A percentile compares a stretch with the other conserved stretches of the same genome.
Conservation (phyloP, 192 early-diverging fungal genomes). For the Coemansia sp. region DNA sequence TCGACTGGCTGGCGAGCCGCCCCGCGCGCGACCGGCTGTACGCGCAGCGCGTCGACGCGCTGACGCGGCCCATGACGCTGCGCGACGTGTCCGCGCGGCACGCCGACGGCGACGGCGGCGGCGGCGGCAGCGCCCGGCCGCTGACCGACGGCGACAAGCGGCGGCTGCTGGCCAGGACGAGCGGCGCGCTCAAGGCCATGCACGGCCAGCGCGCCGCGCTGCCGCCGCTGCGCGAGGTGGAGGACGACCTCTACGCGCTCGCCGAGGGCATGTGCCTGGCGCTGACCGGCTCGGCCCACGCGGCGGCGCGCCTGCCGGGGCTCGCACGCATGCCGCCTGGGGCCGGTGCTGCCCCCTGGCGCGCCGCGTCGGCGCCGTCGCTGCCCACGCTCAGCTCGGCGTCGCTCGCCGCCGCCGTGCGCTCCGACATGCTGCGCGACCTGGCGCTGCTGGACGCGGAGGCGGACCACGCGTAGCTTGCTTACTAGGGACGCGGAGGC, state of each 20-base stretch:
- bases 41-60: conserved; percentile 20
- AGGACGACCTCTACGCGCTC: conserved; percentile 13
- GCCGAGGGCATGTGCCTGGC: conserved; percentile 31
- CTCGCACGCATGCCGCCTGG: conserved; percentile 2
- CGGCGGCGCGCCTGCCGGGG: conserved; percentile 18
- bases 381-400: conserved; percentile 24
- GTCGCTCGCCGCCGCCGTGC: conserved; percentile 20
- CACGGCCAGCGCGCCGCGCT: conserved; percentile 1
- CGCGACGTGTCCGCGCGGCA: conserved; percentile 23
- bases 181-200: conserved; percentile 1
- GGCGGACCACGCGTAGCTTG: conserved; percentile 4
- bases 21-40: conserved; percentile 26
- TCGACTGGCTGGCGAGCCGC: conserved; percentile 29
- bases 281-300: conserved; percentile 7
- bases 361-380: conserved; percentile 30
- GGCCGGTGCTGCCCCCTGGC: no score
- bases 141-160: conserved; percentile 4
- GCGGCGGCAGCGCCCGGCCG: neutral
- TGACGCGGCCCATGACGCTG: conserved; percentile 16
- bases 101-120: neutral
- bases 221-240: neutral
- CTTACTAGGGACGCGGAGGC: no score
- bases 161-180: conserved; percentile 9
- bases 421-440: conserved; percentile 17
- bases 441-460: conserved; percentile 1